Conservation (phyloP, 768 basidiomycete species). For the Tricholoma sp. region DNA sequence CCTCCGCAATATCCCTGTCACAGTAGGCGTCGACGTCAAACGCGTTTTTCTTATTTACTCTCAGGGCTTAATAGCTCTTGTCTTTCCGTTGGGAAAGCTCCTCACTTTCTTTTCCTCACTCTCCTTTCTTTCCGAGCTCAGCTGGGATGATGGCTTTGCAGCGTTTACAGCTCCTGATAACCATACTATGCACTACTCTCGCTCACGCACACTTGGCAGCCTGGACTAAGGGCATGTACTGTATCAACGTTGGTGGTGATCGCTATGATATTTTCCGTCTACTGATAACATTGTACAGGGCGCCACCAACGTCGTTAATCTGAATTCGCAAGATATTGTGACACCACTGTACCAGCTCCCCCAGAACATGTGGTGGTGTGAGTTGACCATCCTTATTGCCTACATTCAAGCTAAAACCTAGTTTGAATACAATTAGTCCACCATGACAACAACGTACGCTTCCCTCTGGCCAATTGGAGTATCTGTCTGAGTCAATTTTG, state of each 20-base stretch:
- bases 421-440: constrained; percentile 23
- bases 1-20: not conserved
- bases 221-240: constrained; percentile 41
- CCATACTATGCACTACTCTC: constrained; percentile 4
- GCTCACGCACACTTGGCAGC: constrained; percentile 38
- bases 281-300: constrained; percentile 20
- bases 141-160: constrained; percentile 1
- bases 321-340: constrained; percentile 35
- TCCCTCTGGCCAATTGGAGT: not conserved
- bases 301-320: constrained; percentile 20
- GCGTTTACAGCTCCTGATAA: constrained; percentile 5
- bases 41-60: not conserved
- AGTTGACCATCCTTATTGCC: constrained; percentile 11
- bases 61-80: not conserved
- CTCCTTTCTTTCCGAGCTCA: not conserved
- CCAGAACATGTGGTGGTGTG: constrained; percentile 43
- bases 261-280: not conserved
- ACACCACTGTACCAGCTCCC: constrained; percentile 38
- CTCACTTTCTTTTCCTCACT: constrained; percentile 10
- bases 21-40: not conserved
- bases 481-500: not conserved
- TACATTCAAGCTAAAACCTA: not conserved
- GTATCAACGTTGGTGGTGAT: constrained; percentile 31
- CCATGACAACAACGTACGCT: constrained; percentile 27
- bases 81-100: not conserved